Evolutionary conservation across 495 filamentous ascomycete genomes (phyloP).

Genomic region (Niebla homalea): DNA sequence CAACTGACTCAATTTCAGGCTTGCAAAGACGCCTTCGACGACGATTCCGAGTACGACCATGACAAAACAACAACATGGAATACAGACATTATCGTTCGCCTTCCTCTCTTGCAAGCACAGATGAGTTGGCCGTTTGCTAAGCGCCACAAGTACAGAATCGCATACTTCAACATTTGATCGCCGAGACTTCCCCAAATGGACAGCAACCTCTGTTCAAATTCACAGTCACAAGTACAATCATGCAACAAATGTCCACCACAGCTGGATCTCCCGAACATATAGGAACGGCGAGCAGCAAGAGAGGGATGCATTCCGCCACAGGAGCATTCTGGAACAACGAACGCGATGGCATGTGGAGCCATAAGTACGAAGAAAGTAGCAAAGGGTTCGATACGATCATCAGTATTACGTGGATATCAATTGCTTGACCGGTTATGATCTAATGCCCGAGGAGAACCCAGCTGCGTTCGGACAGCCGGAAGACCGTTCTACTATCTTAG

Average conservation of each 20-base stretch:
- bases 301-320: slow-evolving; percentile 91
- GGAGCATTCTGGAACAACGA: slow-evolving; percentile 97
- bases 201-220: slow-evolving; percentile 60
- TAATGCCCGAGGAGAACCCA: neutral
- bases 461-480: neutral
- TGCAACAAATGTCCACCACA: slow-evolving; percentile 56
- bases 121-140: neutral
- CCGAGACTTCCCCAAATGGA: slow-evolving; percentile 48
- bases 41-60: slow-evolving; percentile 68
- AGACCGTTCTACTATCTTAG: slow-evolving; percentile 14
- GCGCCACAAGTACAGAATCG: slow-evolving; percentile 46
- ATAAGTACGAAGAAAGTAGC: slow-evolving; percentile 79
- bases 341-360: slow-evolving; percentile 95
- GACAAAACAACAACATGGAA: slow-evolving; percentile 73
- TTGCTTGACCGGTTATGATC: slow-evolving; percentile 20
- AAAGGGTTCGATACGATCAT: slow-evolving; percentile 87
- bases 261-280: neutral
- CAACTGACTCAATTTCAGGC: slow-evolving; percentile 32
- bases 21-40: slow-evolving; percentile 63
- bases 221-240: slow-evolving; percentile 92
- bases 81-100: slow-evolving; percentile 71
- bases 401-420: slow-evolving; percentile 74
- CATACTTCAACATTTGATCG: slow-evolving; percentile 73
- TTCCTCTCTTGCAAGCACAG: slow-evolving; percentile 1
- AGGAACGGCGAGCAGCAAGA: slow-evolving; percentile 28